Conservation (phyloP, 768 basidiomycete genomes). For the Kwoniella heveanensis region DNA sequence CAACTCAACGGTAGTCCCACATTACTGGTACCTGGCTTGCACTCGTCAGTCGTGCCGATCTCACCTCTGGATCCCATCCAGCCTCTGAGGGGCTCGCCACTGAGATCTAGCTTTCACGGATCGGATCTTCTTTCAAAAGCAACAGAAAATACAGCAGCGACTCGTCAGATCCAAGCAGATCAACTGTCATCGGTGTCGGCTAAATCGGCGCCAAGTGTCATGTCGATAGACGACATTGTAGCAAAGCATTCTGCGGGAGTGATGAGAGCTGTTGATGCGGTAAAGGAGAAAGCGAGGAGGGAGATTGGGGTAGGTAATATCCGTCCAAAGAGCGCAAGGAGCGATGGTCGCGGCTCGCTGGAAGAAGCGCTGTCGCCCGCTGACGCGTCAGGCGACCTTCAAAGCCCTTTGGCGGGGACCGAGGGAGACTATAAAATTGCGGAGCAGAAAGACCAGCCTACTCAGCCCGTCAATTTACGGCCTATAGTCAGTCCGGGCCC, state of each 20-base stretch:
- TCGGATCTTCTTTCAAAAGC: neutral
- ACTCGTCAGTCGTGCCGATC: neutral
- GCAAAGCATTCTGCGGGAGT: constrained; percentile 33
- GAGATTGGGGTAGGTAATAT: constrained; percentile 17
- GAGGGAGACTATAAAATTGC: neutral
- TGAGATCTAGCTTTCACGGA: neutral
- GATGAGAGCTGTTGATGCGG: constrained; percentile 13
- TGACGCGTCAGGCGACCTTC: neutral
- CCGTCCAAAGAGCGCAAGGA: neutral
- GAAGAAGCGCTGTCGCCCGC: no score
- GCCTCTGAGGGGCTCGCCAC: neutral
- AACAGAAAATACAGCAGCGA: neutral
- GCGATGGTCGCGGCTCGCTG: no score
- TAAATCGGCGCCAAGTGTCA: constrained; percentile 1
- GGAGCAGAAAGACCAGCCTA: neutral
- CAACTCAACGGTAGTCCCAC: neutral
- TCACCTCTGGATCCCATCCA: neutral
- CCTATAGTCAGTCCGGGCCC: no score
- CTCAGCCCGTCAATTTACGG: no score
- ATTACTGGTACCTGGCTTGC: neutral
- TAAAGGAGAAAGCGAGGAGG: constrained; percentile 28
- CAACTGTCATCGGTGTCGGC: neutral
- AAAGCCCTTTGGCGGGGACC: neutral
- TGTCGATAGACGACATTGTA: constrained; percentile 53
- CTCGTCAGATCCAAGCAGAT: neutral